phyloP scores from a whole-genome alignment of 257 asterid species.

The Solanum clarkiae region DNA sequence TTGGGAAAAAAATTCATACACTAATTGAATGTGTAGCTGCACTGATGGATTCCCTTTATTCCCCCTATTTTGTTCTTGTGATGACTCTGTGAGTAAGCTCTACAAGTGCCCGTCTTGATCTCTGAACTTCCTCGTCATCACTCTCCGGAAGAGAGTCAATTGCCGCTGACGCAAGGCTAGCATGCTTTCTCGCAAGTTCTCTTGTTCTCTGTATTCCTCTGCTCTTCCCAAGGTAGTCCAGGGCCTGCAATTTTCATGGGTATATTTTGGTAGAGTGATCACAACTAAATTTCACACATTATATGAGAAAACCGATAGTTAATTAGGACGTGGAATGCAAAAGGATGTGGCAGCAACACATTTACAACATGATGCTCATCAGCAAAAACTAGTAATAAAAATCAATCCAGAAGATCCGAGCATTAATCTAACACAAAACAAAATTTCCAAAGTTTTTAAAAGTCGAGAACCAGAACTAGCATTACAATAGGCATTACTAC shows the following conservation, averaged over 20 bases:
- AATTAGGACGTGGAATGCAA: not conserved
- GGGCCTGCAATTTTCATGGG: slow-evolving; percentile 32
- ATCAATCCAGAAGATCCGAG: not conserved
- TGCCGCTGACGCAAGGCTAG: slow-evolving; percentile 74
- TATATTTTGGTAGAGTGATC: not conserved
- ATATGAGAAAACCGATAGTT: not conserved
- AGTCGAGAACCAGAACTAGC: not conserved
- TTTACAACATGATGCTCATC: not conserved
- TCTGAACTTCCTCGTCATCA: slow-evolving; percentile 59
- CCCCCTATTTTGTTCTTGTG: slow-evolving; percentile 44
- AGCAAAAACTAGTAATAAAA: not conserved
- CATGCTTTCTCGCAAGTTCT: slow-evolving; percentile 80
- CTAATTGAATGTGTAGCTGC: not conserved
- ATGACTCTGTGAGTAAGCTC: slow-evolving; percentile 75
- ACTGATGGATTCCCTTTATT: not conserved
- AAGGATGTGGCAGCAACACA: not conserved
- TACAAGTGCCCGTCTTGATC: slow-evolving; percentile 76
- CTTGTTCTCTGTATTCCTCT: slow-evolving; percentile 68
- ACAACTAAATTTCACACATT: not conserved
- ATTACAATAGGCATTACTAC: not conserved
- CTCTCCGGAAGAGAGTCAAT: slow-evolving; percentile 58
- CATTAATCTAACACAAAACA: not conserved
- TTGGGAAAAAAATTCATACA: not conserved
- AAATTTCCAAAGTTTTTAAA: not conserved
- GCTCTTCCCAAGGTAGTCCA: slow-evolving; percentile 71